Percentiles rank a stretch among this genome's conserved stretches.
Evolutionary conservation across 2,329 filamentous ascomycete species (phyloP).

Genomic region (Fusarium xylarioides): DNA sequence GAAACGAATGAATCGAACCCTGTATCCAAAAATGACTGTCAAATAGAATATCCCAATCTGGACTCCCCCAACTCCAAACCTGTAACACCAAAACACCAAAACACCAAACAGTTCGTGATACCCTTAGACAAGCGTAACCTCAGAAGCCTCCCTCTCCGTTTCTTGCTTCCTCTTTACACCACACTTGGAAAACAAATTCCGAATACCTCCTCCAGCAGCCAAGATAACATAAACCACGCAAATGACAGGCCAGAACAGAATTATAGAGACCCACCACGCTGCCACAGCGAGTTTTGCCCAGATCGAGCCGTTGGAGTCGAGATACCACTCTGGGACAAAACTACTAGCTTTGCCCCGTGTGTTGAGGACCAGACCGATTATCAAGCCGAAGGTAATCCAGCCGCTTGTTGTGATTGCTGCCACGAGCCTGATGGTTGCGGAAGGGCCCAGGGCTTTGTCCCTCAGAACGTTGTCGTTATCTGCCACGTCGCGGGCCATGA

Average conservation of each 20-base stretch:
- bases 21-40: conserved; percentile 4
- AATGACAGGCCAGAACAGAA: conserved; percentile 64
- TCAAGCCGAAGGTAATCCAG: conserved; percentile 46
- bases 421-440: conserved; percentile 36
- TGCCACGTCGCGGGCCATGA: background rate
- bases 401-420: conserved; percentile 40
- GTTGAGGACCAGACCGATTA: conserved; percentile 47
- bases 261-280: conserved; percentile 43
- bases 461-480: conserved; percentile 12
- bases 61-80: background rate
- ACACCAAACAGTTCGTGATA: background rate
- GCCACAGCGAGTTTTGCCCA: conserved; percentile 37
- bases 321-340: conserved; percentile 49
- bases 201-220: conserved; percentile 57
- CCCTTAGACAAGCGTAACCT: background rate
- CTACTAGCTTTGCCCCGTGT: conserved; percentile 41
- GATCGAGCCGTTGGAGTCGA: conserved; percentile 36
- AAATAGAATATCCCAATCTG: background rate
- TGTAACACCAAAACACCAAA: background rate
- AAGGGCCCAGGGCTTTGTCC: background rate
- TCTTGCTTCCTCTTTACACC: conserved; percentile 49
- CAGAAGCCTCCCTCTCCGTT: background rate
- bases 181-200: conserved; percentile 55
- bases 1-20: conserved; percentile 9
- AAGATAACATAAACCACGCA: conserved; percentile 74